Evolutionary conservation across 106 monocot genomes (phyloP).

Genomic region (Platanthera guangdongensis): DNA sequence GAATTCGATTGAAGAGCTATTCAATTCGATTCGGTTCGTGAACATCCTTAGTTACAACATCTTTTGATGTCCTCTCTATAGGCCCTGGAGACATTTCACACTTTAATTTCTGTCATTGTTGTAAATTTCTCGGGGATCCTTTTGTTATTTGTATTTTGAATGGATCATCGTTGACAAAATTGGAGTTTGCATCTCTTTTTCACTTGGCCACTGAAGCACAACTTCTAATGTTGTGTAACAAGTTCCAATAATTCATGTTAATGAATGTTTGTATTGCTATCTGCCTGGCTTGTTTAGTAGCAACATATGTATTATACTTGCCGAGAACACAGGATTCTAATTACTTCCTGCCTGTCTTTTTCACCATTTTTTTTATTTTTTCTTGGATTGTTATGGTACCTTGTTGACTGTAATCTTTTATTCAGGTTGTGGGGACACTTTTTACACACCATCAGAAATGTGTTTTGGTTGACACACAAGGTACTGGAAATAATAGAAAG

Average conservation of each 20-base stretch:
- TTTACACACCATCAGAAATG: constrained; percentile 82
- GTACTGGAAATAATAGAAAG: constrained; percentile 53
- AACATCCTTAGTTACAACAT: neutral
- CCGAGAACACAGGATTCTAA: neutral
- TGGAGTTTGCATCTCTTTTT: constrained; percentile 2
- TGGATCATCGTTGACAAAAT: neutral
- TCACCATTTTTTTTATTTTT: neutral
- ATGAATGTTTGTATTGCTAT: neutral
- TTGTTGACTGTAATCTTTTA: neutral
- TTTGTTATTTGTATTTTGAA: neutral
- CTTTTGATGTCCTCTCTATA: neutral
- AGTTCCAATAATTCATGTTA: neutral
- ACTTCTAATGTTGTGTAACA: neutral
- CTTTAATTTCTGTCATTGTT: neutral
- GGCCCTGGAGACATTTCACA: neutral
- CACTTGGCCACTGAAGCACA: neutral
- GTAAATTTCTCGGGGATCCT: neutral
- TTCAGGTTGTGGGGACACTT: constrained; percentile 74
- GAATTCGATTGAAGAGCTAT: too few species aligned
- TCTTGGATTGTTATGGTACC: neutral
- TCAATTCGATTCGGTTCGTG: too few species aligned
- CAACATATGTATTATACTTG: neutral
- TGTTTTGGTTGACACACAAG: constrained; percentile 59
- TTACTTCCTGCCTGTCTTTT: neutral
- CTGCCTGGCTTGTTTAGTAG: neutral